A percentile compares a stretch with the other conserved stretches of the same genome.
These are phyloP conservation scores for Arthrobotrys conoides DNA, from an alignment of 2,329 filamentous ascomycete species.

Conservation along the genomic window DNA sequence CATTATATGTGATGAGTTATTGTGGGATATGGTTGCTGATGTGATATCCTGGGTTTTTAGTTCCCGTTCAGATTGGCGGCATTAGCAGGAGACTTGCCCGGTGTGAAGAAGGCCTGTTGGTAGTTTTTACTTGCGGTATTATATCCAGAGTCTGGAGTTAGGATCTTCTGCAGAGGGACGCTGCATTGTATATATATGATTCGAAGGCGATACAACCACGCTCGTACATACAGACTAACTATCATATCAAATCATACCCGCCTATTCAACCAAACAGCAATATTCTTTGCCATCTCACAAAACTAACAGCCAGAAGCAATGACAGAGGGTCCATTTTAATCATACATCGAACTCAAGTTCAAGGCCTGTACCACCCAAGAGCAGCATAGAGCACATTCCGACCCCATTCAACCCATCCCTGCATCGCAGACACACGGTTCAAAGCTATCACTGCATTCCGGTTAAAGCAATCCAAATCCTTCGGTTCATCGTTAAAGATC, in stretches of 20 bases:
- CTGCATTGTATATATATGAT: constrained; percentile 38
- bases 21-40: constrained; percentile 2
- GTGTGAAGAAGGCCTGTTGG: constrained; percentile 97
- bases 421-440: constrained; percentile 70
- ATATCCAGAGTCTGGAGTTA: not conserved
- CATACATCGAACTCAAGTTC: constrained; percentile 1
- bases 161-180: not conserved
- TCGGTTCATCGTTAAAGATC: constrained; percentile 70
- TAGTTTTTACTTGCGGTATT: constrained; percentile 69
- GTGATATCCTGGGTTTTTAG: constrained; percentile 70
- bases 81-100: constrained; percentile 85
- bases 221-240: constrained; percentile 40
- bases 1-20: too few species aligned
- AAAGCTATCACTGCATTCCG: constrained; percentile 72
- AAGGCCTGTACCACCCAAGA: constrained; percentile 35
- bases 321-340: not conserved
- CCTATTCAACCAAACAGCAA: constrained; percentile 4
- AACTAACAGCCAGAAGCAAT: not conserved
- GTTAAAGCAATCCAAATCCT: constrained; percentile 73
- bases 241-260: constrained; percentile 38
- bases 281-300: not conserved
- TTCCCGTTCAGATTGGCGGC: constrained; percentile 95
- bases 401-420: constrained; percentile 72
- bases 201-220: constrained; percentile 1
- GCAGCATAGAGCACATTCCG: constrained; percentile 66